phyloP scores from a whole-genome alignment of 768 basidiomycete genomes.

The Leccinum fibrillosum region DNA sequence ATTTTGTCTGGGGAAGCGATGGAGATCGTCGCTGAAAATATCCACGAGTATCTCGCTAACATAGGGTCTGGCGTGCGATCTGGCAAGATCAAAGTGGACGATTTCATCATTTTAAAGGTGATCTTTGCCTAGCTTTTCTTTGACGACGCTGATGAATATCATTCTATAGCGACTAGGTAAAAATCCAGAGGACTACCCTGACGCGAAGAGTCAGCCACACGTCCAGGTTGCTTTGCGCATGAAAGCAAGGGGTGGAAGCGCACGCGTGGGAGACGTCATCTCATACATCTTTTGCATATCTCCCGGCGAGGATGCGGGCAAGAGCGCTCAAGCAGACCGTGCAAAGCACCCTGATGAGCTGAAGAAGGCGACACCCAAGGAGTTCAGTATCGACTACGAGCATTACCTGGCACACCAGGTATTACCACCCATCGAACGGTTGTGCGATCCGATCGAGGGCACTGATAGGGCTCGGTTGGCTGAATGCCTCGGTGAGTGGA shows the following conservation, averaged over 20 bases:
- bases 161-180: no score
- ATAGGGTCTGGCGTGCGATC: no score
- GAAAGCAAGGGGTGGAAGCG: slow-evolving; percentile 79
- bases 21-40: no score
- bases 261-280: slow-evolving; percentile 88
- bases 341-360: slow-evolving; percentile 95
- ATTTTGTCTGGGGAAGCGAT: no score
- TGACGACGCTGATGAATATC: no score
- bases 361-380: slow-evolving; percentile 54
- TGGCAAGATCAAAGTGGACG: no score
- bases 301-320: slow-evolving; percentile 68
- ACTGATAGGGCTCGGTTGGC: slow-evolving; percentile 90
- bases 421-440: slow-evolving; percentile 88
- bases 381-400: slow-evolving; percentile 83
- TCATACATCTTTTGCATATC: slow-evolving; percentile 90
- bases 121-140: no score
- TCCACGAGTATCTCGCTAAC: no score
- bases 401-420: slow-evolving; percentile 90
- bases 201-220: no score
- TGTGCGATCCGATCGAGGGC: slow-evolving; percentile 96
- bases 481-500: slow-evolving; percentile 81
- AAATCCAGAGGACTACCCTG: no score
- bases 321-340: slow-evolving; percentile 79
- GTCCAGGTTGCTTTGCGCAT: slow-evolving; percentile 60
- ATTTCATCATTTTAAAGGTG: no score